These are phyloP conservation scores for Gnomoniopsis smithogilvyi DNA, from an alignment of 2,329 filamentous ascomycete species.

Conservation along the genomic window DNA sequence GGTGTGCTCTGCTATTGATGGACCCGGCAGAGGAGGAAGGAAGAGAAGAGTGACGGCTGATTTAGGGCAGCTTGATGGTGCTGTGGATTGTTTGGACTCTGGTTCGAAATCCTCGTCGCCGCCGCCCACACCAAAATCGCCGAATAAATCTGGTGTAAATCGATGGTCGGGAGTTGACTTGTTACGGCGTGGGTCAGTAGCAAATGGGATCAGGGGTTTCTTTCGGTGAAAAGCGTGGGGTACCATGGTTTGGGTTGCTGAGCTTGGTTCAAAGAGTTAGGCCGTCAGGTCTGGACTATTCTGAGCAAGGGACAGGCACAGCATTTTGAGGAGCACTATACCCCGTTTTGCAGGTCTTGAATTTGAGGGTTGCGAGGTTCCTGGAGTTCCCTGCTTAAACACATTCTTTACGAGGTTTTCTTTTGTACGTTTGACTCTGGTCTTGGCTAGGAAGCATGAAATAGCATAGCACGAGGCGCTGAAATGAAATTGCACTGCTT, in stretches of 20 bases:
- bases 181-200: constrained; percentile 35
- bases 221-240: constrained; percentile 33
- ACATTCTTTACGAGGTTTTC: not conserved
- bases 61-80: not conserved
- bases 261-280: not conserved
- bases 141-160: constrained; percentile 23
- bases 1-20: constrained; percentile 10
- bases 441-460: not conserved
- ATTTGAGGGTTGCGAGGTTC: not conserved
- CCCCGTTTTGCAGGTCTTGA: constrained; percentile 4
- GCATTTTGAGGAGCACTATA: constrained; percentile 17
- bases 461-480: not conserved
- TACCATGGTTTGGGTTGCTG: not conserved
- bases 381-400: not conserved
- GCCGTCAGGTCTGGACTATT: not conserved
- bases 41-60: not conserved
- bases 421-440: not conserved
- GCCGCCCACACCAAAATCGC: constrained; percentile 14
- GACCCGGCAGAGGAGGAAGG: not conserved
- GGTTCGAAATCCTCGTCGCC: constrained; percentile 22
- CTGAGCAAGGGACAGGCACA: not conserved
- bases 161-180: constrained; percentile 35
- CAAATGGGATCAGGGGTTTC: constrained; percentile 40
- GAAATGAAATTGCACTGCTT: not conserved
- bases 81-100: not conserved